Conservation (phyloP, 768 basidiomycete species). For the Lactarius sp. region DNA sequence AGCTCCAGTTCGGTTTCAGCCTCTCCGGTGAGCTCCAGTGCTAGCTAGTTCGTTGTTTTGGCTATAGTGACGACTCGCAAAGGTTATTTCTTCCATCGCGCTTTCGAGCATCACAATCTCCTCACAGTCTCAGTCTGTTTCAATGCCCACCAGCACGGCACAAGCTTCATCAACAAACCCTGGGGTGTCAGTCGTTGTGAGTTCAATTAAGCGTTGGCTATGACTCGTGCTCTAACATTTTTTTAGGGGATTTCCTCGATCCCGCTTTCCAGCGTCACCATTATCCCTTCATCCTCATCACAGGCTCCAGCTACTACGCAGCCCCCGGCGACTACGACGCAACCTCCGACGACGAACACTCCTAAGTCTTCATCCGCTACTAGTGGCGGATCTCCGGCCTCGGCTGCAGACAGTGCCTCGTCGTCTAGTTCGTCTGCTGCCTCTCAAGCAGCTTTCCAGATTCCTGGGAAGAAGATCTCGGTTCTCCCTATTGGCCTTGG, state of each 20-base stretch:
- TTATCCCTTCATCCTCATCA: slow-evolving; percentile 8
- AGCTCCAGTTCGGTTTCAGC: not conserved
- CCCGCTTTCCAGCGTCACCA: slow-evolving; percentile 18
- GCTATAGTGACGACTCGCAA: not conserved
- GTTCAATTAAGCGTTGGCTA: not conserved
- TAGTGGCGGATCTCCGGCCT: not conserved
- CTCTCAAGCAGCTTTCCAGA: slow-evolving; percentile 41
- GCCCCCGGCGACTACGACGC: slow-evolving; percentile 19
- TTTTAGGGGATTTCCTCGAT: slow-evolving; percentile 19
- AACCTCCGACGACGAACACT: slow-evolving; percentile 18
- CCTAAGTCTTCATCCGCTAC: slow-evolving; percentile 27
- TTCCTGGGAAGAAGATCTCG: slow-evolving; percentile 69
- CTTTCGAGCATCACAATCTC: not conserved
- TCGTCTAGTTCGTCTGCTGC: slow-evolving; percentile 24
- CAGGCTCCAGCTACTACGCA: slow-evolving; percentile 19
- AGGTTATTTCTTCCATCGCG: not conserved
- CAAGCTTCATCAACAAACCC: not conserved
- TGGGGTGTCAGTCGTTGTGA: slow-evolving; percentile 7
- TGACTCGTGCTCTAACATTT: slow-evolving; percentile 1
- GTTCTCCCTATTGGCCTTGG: slow-evolving; percentile 82
- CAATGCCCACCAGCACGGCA: slow-evolving; percentile 8
- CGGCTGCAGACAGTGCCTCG: slow-evolving; percentile 26
- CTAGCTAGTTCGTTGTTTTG: not conserved
- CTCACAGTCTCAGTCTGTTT: slow-evolving; percentile 10
- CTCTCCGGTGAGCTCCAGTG: not conserved